A percentile compares a stretch with the other conserved stretches of the same genome.
Conservation (phyloP, 768 basidiomycete genomes). For the Mycena alexandri region DNA sequence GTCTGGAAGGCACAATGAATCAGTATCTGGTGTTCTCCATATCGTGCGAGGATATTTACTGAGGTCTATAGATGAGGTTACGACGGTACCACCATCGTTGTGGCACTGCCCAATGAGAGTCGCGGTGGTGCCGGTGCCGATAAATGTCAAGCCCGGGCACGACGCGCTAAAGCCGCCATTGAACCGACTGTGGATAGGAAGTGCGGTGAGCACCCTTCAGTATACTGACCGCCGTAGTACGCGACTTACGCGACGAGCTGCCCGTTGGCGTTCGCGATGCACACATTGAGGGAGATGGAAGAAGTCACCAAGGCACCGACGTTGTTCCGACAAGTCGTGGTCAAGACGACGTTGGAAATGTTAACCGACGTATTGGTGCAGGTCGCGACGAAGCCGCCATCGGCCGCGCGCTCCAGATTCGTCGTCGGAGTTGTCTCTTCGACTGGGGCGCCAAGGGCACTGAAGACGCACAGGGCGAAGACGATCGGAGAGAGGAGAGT, state of each 20-base stretch:
- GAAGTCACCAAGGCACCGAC: neutral
- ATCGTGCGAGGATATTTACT: no score
- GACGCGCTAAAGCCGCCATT: slow-evolving; percentile 7
- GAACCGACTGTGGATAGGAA: neutral
- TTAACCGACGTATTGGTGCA: neutral
- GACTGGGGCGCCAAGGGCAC: slow-evolving; percentile 1
- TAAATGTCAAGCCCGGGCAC: slow-evolving; percentile 5
- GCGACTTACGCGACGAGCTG: slow-evolving; percentile 6
- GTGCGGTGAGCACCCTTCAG: neutral
- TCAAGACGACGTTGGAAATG: neutral
- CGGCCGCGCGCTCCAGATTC: neutral
- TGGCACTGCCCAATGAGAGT: no score
- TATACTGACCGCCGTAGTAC: neutral
- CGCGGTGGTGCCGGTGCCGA: no score
- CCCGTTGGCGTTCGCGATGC: slow-evolving; percentile 5
- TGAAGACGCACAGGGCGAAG: neutral
- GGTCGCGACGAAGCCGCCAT: neutral
- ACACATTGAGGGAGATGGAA: neutral
- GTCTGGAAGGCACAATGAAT: no score
- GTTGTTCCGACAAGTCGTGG: neutral
- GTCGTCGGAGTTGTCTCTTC: neutral
- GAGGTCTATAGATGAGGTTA: no score
- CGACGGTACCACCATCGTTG: no score
- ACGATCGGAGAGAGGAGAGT: slow-evolving; percentile 2
- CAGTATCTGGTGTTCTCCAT: no score